Conservation (phyloP, 73 alveolate species). For the Paramecium primaurelia region DNA sequence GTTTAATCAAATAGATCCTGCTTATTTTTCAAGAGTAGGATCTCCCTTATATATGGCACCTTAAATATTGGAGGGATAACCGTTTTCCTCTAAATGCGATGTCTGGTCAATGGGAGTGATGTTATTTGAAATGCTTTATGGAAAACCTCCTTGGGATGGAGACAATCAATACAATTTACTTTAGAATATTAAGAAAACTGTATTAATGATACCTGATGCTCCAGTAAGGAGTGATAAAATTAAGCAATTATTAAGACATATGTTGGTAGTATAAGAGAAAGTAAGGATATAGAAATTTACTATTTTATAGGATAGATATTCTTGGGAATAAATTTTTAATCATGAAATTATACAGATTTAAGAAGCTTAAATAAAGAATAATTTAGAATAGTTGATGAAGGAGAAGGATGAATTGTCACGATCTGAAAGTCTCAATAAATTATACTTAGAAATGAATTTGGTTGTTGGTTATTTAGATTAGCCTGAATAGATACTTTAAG, state of each 20-base stretch:
- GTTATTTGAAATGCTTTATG: slow-evolving; percentile 60
- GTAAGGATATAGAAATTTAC: neutral
- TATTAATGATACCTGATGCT: slow-evolving; percentile 19
- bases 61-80: slow-evolving; percentile 60
- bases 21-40: slow-evolving; percentile 60
- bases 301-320: slow-evolving; percentile 22
- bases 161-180: slow-evolving; percentile 52
- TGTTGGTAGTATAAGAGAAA: slow-evolving; percentile 51
- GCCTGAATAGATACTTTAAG: slow-evolving; percentile 19
- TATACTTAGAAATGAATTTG: slow-evolving; percentile 38
- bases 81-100: slow-evolving; percentile 61
- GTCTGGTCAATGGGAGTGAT: slow-evolving; percentile 64
- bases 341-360: slow-evolving; percentile 48
- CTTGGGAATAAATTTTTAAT: slow-evolving; percentile 53
- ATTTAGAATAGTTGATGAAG: slow-evolving; percentile 35
- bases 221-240: slow-evolving; percentile 59
- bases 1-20: slow-evolving; percentile 12
- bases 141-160: slow-evolving; percentile 65
- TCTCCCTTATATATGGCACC: slow-evolving; percentile 68
- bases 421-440: slow-evolving; percentile 31
- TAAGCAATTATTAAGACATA: slow-evolving; percentile 30
- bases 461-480: slow-evolving; percentile 58
- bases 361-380: neutral
- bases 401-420: slow-evolving; percentile 11
- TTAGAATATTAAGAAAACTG: slow-evolving; percentile 18